Evolutionary conservation across 768 basidiomycete genomes (phyloP).

Genomic region (Paxillus involutus): DNA sequence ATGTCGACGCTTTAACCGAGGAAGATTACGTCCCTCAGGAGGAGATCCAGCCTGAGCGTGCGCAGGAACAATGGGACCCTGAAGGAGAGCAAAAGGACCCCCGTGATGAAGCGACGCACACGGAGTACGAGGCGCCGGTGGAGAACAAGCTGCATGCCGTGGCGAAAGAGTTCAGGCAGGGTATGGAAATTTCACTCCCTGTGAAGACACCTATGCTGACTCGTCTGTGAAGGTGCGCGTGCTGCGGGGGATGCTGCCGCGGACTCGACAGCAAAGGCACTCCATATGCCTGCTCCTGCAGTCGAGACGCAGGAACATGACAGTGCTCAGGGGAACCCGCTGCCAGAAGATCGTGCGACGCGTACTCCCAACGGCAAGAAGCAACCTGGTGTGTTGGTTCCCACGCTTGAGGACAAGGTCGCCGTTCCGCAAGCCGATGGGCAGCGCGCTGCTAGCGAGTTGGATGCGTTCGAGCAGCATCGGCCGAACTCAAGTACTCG

Average conservation of each 20-base stretch:
- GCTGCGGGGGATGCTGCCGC: slow-evolving; percentile 39
- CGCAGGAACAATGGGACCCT: slow-evolving; percentile 71
- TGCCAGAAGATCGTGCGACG: slow-evolving; percentile 53
- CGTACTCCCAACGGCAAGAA: slow-evolving; percentile 51
- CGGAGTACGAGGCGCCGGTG: slow-evolving; percentile 36
- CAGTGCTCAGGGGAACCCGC: slow-evolving; percentile 29
- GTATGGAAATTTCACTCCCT: slow-evolving; percentile 32
- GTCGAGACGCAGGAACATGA: neutral
- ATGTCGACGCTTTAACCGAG: slow-evolving; percentile 86
- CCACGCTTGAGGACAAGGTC: slow-evolving; percentile 69
- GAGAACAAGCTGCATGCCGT: slow-evolving; percentile 36
- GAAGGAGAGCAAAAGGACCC: slow-evolving; percentile 62
- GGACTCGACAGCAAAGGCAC: slow-evolving; percentile 33
- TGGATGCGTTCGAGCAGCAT: slow-evolving; percentile 15
- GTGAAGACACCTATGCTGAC: slow-evolving; percentile 1
- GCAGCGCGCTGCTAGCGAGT: slow-evolving; percentile 29
- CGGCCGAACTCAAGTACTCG: neutral
- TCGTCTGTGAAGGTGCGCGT: slow-evolving; percentile 37
- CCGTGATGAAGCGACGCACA: slow-evolving; percentile 41
- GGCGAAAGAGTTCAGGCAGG: slow-evolving; percentile 46
- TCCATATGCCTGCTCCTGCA: slow-evolving; percentile 32
- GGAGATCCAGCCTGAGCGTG: slow-evolving; percentile 48
- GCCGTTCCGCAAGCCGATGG: slow-evolving; percentile 31
- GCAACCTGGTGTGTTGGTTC: slow-evolving; percentile 54
- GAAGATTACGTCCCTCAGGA: slow-evolving; percentile 63